phyloP scores from a whole-genome alignment of 2,329 filamentous ascomycete genomes.

The Colletotrichum caudatum region DNA sequence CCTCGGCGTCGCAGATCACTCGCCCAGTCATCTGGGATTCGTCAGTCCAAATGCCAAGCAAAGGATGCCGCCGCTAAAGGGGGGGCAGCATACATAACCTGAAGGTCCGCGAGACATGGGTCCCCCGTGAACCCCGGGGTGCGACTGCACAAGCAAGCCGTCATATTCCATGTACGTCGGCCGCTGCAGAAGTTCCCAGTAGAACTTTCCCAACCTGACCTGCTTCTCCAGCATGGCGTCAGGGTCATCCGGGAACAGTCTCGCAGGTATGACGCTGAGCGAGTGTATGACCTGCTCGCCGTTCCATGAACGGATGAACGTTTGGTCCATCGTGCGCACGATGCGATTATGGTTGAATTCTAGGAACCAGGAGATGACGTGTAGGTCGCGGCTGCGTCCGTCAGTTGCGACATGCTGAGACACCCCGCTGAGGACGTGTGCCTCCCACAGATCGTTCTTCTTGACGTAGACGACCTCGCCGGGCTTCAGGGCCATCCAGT shows the following conservation, averaged over 20 bases:
- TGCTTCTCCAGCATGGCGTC: slow-evolving; percentile 52
- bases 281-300: slow-evolving; percentile 59
- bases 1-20: slow-evolving; percentile 58
- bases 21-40: slow-evolving; percentile 52
- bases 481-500: slow-evolving; percentile 61
- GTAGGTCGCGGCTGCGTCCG: slow-evolving; percentile 6
- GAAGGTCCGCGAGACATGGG: slow-evolving; percentile 46
- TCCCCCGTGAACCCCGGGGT: slow-evolving; percentile 43
- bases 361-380: slow-evolving; percentile 58
- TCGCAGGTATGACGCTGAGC: slow-evolving; percentile 57
- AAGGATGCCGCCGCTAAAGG: no score
- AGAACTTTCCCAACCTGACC: slow-evolving; percentile 57
- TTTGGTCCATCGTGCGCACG: slow-evolving; percentile 53
- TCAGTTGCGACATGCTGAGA: slow-evolving; percentile 15
- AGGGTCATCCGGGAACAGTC: slow-evolving; percentile 56
- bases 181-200: slow-evolving; percentile 61
- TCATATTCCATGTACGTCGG: slow-evolving; percentile 62
- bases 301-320: slow-evolving; percentile 53
- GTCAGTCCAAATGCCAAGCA: slow-evolving; percentile 24
- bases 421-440: slow-evolving; percentile 56
- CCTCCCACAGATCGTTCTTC: slow-evolving; percentile 54
- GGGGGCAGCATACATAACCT: slow-evolving; percentile 44
- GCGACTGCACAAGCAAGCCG: slow-evolving; percentile 51
- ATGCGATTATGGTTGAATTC: slow-evolving; percentile 51
- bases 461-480: slow-evolving; percentile 59